Percentiles rank a stretch among this genome's conserved stretches.
Evolutionary conservation across 78 protist genomes (phyloP).

Genomic region (Speleostelium caveatum): DNA sequence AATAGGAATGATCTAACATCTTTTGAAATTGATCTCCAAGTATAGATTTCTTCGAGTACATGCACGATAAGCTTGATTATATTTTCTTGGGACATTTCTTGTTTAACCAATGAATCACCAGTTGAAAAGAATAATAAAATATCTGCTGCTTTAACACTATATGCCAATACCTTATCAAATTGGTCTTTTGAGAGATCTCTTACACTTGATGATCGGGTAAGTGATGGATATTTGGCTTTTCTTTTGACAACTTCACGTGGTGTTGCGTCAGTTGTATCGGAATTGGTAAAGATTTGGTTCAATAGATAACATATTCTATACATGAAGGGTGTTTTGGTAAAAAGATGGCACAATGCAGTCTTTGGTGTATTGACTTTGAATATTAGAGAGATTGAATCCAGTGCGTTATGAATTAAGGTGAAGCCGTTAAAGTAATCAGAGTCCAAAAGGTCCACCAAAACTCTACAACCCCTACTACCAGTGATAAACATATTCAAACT

Average conservation of each 20-base stretch:
- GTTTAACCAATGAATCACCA: conserved; percentile 61
- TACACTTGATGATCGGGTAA: conserved; percentile 4
- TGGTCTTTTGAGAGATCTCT: conserved; percentile 46
- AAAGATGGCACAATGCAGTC: conserved; percentile 68
- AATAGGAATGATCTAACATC: conserved; percentile 58
- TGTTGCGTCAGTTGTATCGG: not conserved
- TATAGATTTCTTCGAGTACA: conserved; percentile 48
- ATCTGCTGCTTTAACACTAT: conserved; percentile 74
- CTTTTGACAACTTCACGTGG: not conserved
- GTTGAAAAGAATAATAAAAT: conserved; percentile 68
- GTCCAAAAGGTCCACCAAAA: conserved; percentile 64
- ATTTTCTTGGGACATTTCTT: conserved; percentile 28
- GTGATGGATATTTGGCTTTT: conserved; percentile 1
- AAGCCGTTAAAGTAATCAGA: conserved; percentile 66
- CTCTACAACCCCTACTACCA: conserved; percentile 64
- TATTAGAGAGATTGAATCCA: conserved; percentile 55
- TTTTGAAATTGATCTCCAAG: conserved; percentile 30
- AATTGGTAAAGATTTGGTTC: conserved; percentile 41
- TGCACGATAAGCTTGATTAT: conserved; percentile 19
- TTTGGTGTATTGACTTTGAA: conserved; percentile 58
- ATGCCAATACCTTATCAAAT: conserved; percentile 54
- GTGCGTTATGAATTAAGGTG: conserved; percentile 43
- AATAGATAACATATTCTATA: conserved; percentile 19
- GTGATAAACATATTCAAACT: conserved; percentile 68
- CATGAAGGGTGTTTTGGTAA: conserved; percentile 41